Percentiles rank a stretch among this genome's conserved stretches.
These are phyloP conservation scores for Hypoxylon perforatum DNA, from an alignment of 495 filamentous ascomycete genomes.

Conservation along the genomic window DNA sequence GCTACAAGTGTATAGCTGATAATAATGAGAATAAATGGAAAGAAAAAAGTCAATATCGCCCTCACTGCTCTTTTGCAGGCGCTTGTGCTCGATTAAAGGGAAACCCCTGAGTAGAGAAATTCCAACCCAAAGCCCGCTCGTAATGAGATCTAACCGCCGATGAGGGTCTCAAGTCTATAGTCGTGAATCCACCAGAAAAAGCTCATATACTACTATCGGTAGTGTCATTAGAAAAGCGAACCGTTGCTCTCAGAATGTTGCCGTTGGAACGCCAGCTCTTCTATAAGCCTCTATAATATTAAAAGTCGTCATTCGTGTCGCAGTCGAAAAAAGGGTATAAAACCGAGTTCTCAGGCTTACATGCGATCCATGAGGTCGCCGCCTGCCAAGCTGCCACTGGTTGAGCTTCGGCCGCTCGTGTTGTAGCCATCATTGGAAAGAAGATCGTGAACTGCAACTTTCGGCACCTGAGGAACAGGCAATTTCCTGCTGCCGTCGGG, in stretches of 20 bases:
- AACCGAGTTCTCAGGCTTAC: slow-evolving; percentile 26
- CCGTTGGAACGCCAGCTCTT: slow-evolving; percentile 41
- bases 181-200: slow-evolving; percentile 41
- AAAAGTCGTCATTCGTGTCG: slow-evolving; percentile 47
- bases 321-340: slow-evolving; percentile 15
- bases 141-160: slow-evolving; percentile 47
- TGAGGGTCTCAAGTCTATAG: slow-evolving; percentile 49
- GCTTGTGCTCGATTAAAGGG: slow-evolving; percentile 24
- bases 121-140: slow-evolving; percentile 29
- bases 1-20: slow-evolving; percentile 25
- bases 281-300: slow-evolving; percentile 47
- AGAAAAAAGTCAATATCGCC: slow-evolving; percentile 11
- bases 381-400: slow-evolving; percentile 59
- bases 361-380: slow-evolving; percentile 55
- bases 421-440: slow-evolving; percentile 72
- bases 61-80: slow-evolving; percentile 10
- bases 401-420: slow-evolving; percentile 59
- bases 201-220: slow-evolving; percentile 29
- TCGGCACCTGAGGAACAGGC: slow-evolving; percentile 89
- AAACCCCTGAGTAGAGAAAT: slow-evolving; percentile 35
- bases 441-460: slow-evolving; percentile 89
- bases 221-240: slow-evolving; percentile 38
- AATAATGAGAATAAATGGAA: slow-evolving; percentile 22
- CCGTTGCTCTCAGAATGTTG: slow-evolving; percentile 29
- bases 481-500: slow-evolving; percentile 90